These are phyloP conservation scores for Phytophthora foliorum DNA, from an alignment of 352 stramenopile species.

Conservation along the genomic window DNA sequence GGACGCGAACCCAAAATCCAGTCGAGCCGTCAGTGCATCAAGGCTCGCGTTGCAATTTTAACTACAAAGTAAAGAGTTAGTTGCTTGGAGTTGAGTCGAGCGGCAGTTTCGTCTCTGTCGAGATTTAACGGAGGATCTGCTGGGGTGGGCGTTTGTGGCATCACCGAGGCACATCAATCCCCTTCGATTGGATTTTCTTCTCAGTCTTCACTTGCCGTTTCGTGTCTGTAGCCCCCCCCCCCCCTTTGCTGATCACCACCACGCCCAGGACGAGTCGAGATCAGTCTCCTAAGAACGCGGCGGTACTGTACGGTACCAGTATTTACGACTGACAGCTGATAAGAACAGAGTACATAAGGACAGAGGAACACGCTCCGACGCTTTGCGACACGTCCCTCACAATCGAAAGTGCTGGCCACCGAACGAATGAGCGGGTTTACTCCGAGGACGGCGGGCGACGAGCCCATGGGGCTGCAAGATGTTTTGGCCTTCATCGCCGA, in stretches of 20 bases:
- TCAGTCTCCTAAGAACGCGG: conserved; percentile 8
- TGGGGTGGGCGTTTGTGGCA: neutral
- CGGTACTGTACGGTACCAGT: neutral
- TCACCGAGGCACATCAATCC: neutral
- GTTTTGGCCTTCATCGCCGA: conserved; percentile 42
- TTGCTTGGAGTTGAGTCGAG: no score
- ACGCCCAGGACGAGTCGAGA: neutral
- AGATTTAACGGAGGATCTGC: conserved; percentile 8
- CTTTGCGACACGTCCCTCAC: conserved; percentile 8
- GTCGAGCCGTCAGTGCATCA: neutral
- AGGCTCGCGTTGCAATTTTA: neutral
- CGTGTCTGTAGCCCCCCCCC: neutral
- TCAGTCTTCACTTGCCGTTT: conserved; percentile 19
- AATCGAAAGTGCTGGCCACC: conserved; percentile 23
- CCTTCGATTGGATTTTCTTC: conserved; percentile 34
- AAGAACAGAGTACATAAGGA: neutral
- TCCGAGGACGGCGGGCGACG: conserved; percentile 16
- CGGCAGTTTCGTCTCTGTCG: conserved; percentile 1
- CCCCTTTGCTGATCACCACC: neutral
- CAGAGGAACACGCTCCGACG: neutral
- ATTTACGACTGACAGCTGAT: conserved; percentile 19
- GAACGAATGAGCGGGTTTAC: conserved; percentile 30
- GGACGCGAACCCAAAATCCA: conserved; percentile 15
- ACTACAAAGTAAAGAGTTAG: no score
- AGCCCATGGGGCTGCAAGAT: conserved; percentile 33